These are phyloP conservation scores for Cucurbita pepo DNA, from an alignment of 306 rosid species.

Conservation along the genomic window DNA sequence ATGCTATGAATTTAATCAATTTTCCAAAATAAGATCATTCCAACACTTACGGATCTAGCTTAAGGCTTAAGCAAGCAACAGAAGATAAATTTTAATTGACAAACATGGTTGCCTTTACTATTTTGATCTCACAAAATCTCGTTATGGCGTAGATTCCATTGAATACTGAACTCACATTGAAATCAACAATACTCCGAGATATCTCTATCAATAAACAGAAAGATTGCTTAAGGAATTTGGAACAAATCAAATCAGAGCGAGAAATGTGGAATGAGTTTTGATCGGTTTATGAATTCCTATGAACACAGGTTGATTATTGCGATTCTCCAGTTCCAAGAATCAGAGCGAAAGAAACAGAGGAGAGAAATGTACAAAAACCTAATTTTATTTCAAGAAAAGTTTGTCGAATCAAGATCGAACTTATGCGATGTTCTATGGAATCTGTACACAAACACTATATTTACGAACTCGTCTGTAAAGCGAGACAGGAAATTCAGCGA, in stretches of 20 bases:
- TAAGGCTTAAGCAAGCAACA: neutral
- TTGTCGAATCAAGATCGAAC: neutral
- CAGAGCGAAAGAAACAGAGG: neutral
- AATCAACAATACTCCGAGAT: neutral
- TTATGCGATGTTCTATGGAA: neutral
- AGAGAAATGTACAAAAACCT: neutral
- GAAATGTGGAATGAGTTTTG: neutral
- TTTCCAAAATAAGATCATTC: neutral
- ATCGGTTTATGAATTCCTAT: neutral
- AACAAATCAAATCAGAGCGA: neutral
- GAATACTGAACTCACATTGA: neutral
- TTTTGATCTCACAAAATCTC: neutral
- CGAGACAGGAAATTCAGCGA: neutral
- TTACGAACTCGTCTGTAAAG: neutral
- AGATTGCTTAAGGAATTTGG: neutral
- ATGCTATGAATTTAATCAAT: too few species aligned
- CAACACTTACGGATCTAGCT: neutral
- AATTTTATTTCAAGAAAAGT: neutral
- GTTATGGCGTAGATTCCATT: neutral
- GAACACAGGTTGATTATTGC: neutral
- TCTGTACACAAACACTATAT: neutral
- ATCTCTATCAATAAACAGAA: neutral
- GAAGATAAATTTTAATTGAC: neutral
- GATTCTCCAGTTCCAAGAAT: neutral
- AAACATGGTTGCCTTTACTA: neutral